A percentile compares a stretch with the other conserved stretches of the same genome.
phyloP scores from a whole-genome alignment of 495 filamentous ascomycete species.

The Margaritispora aquatica region DNA sequence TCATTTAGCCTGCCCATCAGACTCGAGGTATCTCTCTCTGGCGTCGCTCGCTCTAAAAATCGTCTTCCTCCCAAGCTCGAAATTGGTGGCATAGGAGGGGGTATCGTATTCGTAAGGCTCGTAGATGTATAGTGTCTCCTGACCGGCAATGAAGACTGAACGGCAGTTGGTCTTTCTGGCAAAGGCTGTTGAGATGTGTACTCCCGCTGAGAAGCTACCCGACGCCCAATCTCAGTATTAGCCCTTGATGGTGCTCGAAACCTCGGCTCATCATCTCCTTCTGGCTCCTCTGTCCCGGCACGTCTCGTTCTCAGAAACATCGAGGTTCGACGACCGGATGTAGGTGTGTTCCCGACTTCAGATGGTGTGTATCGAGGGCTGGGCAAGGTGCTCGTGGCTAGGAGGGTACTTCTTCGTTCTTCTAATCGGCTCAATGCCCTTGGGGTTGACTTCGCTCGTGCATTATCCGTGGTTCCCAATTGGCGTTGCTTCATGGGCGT shows the following conservation, averaged over 20 bases:
- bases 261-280: constrained; percentile 33
- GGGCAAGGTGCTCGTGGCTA: constrained; percentile 30
- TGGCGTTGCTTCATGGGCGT: constrained; percentile 25
- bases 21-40: constrained; percentile 32
- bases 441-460: constrained; percentile 43
- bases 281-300: constrained; percentile 41
- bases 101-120: constrained; percentile 13
- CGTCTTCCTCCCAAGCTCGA: constrained; percentile 26
- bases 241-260: constrained; percentile 51
- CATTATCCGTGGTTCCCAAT: constrained; percentile 39
- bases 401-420: constrained; percentile 59
- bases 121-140: constrained; percentile 22
- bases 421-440: constrained; percentile 67
- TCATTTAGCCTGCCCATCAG: constrained; percentile 34
- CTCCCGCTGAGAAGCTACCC: constrained; percentile 17
- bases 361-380: constrained; percentile 23
- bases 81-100: constrained; percentile 9
- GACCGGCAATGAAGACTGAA: constrained; percentile 22
- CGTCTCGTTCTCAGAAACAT: constrained; percentile 37
- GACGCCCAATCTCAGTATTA: constrained; percentile 45
- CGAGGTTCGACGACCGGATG: constrained; percentile 37
- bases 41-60: constrained; percentile 40
- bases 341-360: constrained; percentile 20
- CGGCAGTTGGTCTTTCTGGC: constrained; percentile 10
- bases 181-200: constrained; percentile 21